Evolutionary conservation across 2,329 filamentous ascomycete genomes (phyloP), one percentile per base, ranked within the genome.

Genomic region (Sarocladium kiliense): DNA sequence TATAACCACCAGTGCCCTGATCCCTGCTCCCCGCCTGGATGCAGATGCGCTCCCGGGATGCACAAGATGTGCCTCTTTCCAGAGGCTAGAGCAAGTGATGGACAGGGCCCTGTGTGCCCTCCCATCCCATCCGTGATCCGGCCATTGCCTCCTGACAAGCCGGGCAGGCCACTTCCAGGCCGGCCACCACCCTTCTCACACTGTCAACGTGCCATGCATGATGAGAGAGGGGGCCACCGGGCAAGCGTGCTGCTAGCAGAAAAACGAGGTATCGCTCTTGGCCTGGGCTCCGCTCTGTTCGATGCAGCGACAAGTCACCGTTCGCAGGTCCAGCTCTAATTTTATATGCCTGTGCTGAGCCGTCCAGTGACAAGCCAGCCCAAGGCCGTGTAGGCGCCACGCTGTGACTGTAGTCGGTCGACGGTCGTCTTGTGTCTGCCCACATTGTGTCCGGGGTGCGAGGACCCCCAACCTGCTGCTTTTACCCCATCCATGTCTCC

Each of bases 281-380:
- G 47, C 47, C 44, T 3, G 25, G 44, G 44, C 44, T 49, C 44
- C 44, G 44, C 44, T 49, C 44, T 25, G 16, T 27, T 51, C n/a
- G 19, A 51, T 21, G 19, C 47, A 51, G 47, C 30, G 47, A 51
- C 47, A 51, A 51, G 47, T 51, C 47, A 51, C 27, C 63, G 60
- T 62, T 60, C 59, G 59, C 61, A 65, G 60, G 58, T 39, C 21
- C 26, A 53, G 63, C 65, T 68, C 71, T 76, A 73, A 74, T 76
- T 74, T 76, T 71, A 75, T 73, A 72, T 70, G 66, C 59, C 62
- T 67, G 59, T 63, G 60, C 60, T 58, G 60, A 54, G 61, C 63
- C 68, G 65, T 70, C 74, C 74, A 75, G 66, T 75, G 67, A 73
- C 69, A 72, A 65, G 66, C 66, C 67, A 66, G 65, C 61, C 67